phyloP scores from a whole-genome alignment of 306 rosid genomes.

The Crotalaria pallida region DNA sequence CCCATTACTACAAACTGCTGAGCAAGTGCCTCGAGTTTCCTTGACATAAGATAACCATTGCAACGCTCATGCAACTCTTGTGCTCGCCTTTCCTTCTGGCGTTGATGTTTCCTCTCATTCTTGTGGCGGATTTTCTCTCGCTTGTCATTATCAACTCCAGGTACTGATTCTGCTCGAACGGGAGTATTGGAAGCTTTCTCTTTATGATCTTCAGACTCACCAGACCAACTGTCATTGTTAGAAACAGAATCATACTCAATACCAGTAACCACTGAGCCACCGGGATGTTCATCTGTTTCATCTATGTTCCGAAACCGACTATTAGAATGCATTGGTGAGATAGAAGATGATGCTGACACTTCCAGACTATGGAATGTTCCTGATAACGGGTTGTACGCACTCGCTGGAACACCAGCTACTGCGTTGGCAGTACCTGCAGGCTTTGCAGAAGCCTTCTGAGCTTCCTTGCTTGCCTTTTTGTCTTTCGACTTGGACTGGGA shows the following conservation, averaged over 20 bases:
- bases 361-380: conserved; percentile 92
- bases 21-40: conserved; percentile 89
- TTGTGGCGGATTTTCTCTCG: conserved; percentile 92
- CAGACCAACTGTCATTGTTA: conserved; percentile 96
- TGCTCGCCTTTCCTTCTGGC: conserved; percentile 95
- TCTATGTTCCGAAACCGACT: conserved; percentile 91
- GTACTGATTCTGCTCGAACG: conserved; percentile 55
- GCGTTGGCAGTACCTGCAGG: conserved; percentile 59
- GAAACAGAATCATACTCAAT: conserved; percentile 92
- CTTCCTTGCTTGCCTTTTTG: conserved; percentile 70
- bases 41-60: conserved; percentile 82
- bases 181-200: conserved; percentile 58
- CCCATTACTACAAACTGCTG: conserved; percentile 94
- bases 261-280: conserved; percentile 45
- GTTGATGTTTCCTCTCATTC: conserved; percentile 95
- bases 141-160: conserved; percentile 93
- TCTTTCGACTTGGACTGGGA: conserved; percentile 87
- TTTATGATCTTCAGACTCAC: conserved; percentile 96
- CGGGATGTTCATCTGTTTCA: conserved; percentile 84
- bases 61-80: conserved; percentile 93
- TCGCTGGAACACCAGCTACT: conserved; percentile 62
- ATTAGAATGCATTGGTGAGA: conserved; percentile 56
- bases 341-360: conserved; percentile 39
- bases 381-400: conserved; percentile 83
- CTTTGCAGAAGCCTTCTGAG: conserved; percentile 61